Evolutionary conservation across 2,329 filamentous ascomycete species (phyloP).

Genomic region (Aspergillus pseudoglaucus): DNA sequence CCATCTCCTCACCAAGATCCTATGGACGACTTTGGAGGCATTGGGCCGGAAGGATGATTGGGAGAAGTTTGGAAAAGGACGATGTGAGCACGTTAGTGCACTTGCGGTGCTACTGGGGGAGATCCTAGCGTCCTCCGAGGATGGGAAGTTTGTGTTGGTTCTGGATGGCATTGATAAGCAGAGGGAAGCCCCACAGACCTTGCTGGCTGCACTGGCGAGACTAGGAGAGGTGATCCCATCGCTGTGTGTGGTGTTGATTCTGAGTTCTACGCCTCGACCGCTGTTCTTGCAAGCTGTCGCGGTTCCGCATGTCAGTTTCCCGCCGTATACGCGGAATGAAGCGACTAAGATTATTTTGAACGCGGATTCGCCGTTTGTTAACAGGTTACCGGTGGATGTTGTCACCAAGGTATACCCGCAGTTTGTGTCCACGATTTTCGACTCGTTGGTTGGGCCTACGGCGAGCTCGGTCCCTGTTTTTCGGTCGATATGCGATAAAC

Average conservation of each 20-base stretch:
- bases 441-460: slow-evolving; percentile 73
- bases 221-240: slow-evolving; percentile 74
- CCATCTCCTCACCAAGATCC: slow-evolving; percentile 42
- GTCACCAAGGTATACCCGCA: slow-evolving; percentile 47
- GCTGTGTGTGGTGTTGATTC: slow-evolving; percentile 69
- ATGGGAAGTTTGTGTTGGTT: slow-evolving; percentile 67
- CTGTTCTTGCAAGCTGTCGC: slow-evolving; percentile 63
- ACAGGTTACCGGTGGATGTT: slow-evolving; percentile 22
- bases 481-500: slow-evolving; percentile 58
- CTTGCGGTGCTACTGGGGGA: slow-evolving; percentile 63
- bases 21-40: slow-evolving; percentile 33
- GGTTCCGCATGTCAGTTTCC: slow-evolving; percentile 72
- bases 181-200: slow-evolving; percentile 68
- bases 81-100: slow-evolving; percentile 75
- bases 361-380: slow-evolving; percentile 37
- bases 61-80: slow-evolving; percentile 45
- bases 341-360: slow-evolving; percentile 69
- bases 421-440: slow-evolving; percentile 79
- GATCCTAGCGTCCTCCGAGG: slow-evolving; percentile 27
- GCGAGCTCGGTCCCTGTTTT: slow-evolving; percentile 73
- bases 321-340: slow-evolving; percentile 74
- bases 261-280: slow-evolving; percentile 61
- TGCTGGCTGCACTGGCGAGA: slow-evolving; percentile 73
- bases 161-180: slow-evolving; percentile 84
- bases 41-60: slow-evolving; percentile 32